These are phyloP conservation scores for Yamadazyma songkhlaensis DNA, from an alignment of 1,139 yeast genomes.

Conservation along the genomic window DNA sequence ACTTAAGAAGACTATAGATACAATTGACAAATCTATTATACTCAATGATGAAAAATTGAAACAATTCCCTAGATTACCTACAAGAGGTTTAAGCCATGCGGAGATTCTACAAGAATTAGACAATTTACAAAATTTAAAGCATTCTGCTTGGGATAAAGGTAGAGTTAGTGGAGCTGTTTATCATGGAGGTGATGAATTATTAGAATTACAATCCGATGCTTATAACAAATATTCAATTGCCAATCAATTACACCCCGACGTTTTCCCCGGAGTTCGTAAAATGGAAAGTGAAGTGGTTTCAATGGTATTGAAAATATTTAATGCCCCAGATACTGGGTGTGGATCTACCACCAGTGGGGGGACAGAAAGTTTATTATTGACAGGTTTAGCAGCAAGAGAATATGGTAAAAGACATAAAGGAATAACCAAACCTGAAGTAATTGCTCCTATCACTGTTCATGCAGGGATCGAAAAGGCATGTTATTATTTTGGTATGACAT, in stretches of 20 bases:
- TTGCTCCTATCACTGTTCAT: conserved; percentile 87
- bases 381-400: conserved; percentile 85
- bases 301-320: conserved; percentile 78
- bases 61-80: conserved; percentile 56
- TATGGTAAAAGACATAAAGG: conserved; percentile 56
- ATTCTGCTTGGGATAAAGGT: conserved; percentile 80
- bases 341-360: conserved; percentile 98
- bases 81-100: conserved; percentile 47
- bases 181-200: conserved; percentile 82
- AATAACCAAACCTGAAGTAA: conserved; percentile 74
- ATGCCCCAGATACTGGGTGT: conserved; percentile 71
- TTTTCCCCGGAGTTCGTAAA: conserved; percentile 92
- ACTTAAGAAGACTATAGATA: conserved; percentile 42
- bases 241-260: conserved; percentile 95
- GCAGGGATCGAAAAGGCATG: conserved; percentile 97
- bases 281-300: conserved; percentile 96
- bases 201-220: conserved; percentile 72
- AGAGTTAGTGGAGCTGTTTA: conserved; percentile 93
- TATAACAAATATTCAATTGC: conserved; percentile 78
- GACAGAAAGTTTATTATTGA: conserved; percentile 82
- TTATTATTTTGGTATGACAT: conserved; percentile 80
- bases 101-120: conserved; percentile 49
- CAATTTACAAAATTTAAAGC: conserved; percentile 49
- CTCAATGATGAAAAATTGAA: conserved; percentile 45
- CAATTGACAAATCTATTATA: conserved; percentile 56